Conservation (phyloP, 441 rosid genomes). For the Metrosideros polymorpha region DNA sequence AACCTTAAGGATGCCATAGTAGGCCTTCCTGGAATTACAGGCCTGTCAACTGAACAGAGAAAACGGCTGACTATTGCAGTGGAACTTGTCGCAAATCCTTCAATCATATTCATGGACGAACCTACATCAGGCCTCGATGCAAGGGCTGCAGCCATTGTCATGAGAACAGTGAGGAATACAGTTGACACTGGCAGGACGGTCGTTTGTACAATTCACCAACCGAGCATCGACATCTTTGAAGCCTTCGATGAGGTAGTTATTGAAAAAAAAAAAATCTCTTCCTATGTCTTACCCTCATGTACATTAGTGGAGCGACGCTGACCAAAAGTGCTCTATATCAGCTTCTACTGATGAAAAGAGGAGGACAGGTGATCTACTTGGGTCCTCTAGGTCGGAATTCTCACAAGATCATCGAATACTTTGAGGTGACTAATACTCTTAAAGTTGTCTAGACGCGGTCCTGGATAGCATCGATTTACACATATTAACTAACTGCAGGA, state of each 20-base stretch:
- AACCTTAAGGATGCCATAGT: constrained; percentile 52
- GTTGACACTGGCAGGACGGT: constrained; percentile 75
- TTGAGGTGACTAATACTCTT: constrained; percentile 31
- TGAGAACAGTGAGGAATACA: constrained; percentile 76
- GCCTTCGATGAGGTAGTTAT: constrained; percentile 27
- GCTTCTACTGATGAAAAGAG: constrained; percentile 65
- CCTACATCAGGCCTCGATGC: constrained; percentile 85
- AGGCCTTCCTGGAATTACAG: constrained; percentile 62
- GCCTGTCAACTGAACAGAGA: constrained; percentile 69
- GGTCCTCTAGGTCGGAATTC: constrained; percentile 65
- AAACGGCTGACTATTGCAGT: constrained; percentile 79
- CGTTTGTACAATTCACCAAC: constrained; percentile 80
- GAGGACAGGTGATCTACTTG: constrained; percentile 65
- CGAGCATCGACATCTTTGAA: constrained; percentile 73
- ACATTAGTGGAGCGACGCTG: neutral
- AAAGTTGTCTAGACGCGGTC: neutral
- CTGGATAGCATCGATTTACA: neutral
- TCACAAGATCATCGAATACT: constrained; percentile 57
- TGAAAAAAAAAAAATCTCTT: neutral
- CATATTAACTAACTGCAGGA: constrained; percentile 20
- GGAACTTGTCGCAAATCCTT: constrained; percentile 70
- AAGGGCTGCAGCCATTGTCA: constrained; percentile 77
- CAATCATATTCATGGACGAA: constrained; percentile 81
- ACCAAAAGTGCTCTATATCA: neutral
- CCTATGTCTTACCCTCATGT: neutral